Conservation (phyloP, 352 stramenopile species). For the Pythium phragmiticola region DNA sequence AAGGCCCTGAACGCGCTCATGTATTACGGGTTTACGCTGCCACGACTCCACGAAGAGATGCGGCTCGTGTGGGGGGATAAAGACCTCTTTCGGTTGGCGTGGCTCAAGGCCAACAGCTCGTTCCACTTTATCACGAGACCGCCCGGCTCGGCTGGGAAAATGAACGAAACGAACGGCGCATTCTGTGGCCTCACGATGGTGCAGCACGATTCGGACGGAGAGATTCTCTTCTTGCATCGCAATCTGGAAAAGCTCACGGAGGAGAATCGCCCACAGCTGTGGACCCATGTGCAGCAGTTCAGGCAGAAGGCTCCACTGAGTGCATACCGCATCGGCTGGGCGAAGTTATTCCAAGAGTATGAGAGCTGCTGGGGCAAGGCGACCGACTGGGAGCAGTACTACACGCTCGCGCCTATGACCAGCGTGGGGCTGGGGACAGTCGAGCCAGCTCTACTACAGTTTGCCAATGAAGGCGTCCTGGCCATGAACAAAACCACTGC, state of each 20-base stretch:
- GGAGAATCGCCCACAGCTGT: not conserved
- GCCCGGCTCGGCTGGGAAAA: slow-evolving; percentile 42
- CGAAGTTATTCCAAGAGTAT: not conserved
- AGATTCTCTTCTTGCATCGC: slow-evolving; percentile 21
- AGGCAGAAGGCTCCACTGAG: slow-evolving; percentile 3
- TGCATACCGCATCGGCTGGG: slow-evolving; percentile 6
- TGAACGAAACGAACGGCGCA: slow-evolving; percentile 41
- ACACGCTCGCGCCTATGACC: not conserved
- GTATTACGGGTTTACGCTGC: slow-evolving; percentile 56
- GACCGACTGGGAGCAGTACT: not conserved
- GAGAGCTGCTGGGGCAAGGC: not conserved
- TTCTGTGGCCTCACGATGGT: slow-evolving; percentile 65
- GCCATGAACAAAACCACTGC: not conserved
- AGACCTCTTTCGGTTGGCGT: slow-evolving; percentile 76
- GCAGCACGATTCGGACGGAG: slow-evolving; percentile 27
- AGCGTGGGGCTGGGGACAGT: not conserved
- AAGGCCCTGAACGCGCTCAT: slow-evolving; percentile 59
- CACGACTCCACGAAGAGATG: slow-evolving; percentile 42
- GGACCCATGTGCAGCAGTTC: slow-evolving; percentile 27
- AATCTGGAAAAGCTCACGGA: slow-evolving; percentile 23
- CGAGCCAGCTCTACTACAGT: not conserved
- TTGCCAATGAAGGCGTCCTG: not conserved
- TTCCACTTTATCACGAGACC: slow-evolving; percentile 67
- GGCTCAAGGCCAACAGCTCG: slow-evolving; percentile 54
- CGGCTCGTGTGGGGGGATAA: slow-evolving; percentile 75